Evolutionary conservation across 331 rosid species (phyloP).

Genomic region (Pyracantha coccinea): DNA sequence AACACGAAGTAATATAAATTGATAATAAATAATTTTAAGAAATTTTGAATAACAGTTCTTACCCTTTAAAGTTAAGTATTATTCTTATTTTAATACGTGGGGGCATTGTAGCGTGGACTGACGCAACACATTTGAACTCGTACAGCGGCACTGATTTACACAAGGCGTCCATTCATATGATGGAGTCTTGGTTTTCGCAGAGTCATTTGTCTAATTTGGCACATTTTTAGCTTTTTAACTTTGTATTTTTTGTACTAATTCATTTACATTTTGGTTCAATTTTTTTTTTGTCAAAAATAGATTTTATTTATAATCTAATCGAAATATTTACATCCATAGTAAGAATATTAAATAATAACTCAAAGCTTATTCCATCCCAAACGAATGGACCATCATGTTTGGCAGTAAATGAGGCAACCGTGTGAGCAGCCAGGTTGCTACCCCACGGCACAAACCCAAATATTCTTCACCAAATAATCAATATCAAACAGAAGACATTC

Average conservation of each 20-base stretch:
- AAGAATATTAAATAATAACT: no score
- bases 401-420: no score
- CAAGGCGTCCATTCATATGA: neutral
- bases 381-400: no score
- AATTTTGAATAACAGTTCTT: no score
- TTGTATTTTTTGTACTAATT: neutral
- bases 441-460: no score
- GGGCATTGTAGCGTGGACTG: slow-evolving; percentile 20
- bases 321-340: neutral
- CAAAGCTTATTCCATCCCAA: no score
- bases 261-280: neutral
- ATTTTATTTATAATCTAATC: no score
- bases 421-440: no score
- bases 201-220: slow-evolving; percentile 3
- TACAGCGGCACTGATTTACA: neutral
- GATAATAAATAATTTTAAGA: no score
- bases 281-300: no score
- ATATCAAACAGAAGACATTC: neutral
- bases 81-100: slow-evolving; percentile 19
- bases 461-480: neutral
- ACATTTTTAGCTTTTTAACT: neutral
- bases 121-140: slow-evolving; percentile 1
- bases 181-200: neutral
- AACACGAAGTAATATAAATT: no score
- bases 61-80: no score